A percentile compares a stretch with the other conserved stretches of the same genome.
Conservation (phyloP, 2,329 filamentous ascomycete genomes). For the Zymoseptoria ardabiliae region DNA sequence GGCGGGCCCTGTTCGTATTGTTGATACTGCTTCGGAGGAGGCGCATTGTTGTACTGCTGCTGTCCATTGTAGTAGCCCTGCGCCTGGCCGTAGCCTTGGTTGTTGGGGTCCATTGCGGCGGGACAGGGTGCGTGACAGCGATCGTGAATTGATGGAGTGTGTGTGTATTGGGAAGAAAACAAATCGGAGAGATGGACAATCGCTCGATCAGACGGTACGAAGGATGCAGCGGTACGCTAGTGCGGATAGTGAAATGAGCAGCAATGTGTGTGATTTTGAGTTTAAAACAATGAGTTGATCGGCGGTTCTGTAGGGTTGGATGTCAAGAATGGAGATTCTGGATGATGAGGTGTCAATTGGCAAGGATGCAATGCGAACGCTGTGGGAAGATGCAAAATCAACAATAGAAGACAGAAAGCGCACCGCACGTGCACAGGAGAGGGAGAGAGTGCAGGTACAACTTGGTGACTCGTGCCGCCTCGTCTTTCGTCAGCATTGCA, state of each 20-base stretch:
- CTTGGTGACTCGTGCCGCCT: no score
- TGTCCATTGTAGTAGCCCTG: constrained; percentile 15
- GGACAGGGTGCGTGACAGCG: background rate
- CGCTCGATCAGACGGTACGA: background rate
- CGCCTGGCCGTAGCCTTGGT: constrained; percentile 8
- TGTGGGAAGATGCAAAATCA: no score
- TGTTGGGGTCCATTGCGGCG: background rate
- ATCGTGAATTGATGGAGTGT: background rate
- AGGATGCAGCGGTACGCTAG: background rate
- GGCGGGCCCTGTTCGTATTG: constrained; percentile 12
- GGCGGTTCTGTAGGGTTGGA: background rate
- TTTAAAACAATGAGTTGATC: background rate
- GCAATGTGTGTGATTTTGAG: background rate
- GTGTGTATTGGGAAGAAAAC: background rate
- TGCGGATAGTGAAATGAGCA: background rate
- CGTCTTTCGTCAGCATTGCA: no score
- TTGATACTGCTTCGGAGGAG: constrained; percentile 6
- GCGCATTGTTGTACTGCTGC: background rate
- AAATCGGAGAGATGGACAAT: background rate
- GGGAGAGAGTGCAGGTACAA: no score
- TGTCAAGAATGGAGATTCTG: background rate
- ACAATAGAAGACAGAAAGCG: no score
- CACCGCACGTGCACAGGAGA: no score
- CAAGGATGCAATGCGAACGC: no score
- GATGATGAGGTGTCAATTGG: background rate